Base-by-base conservation (phyloP, 2,329 filamentous ascomycete species). In the Ciborinia camelliae region DNA sequence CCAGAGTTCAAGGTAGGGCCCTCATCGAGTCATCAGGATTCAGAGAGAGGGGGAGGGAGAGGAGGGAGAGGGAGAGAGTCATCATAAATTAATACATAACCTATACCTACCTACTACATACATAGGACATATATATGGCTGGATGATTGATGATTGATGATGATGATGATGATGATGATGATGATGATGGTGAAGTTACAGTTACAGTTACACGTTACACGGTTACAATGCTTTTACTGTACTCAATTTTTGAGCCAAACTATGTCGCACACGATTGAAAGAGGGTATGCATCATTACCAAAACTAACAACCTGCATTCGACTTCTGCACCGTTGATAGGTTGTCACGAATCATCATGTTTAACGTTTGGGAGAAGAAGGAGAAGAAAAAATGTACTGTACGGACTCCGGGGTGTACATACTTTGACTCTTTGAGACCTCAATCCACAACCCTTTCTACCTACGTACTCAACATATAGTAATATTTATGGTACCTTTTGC, bases 211-310 rank as follows among this genome's bases (percentile, higher is more conserved):
- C n/a, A n/a, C n/a, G n/a, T n/a, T n/a, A n/a, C n/a, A n/a, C n/a
- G n/a, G n/a, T 53, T 53, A 53, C 51, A 23, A 45, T 57, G 53
- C 53, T 45, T 32, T 20, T 5, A 23, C 15, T 18, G n/a, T n/a
- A 57, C 26, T 28, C 26, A 41, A 60, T 15, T 28, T 60, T 54
- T 47, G 39, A 35, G 15, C 50, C 60, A 62, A 55, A 32, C 50
- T 55, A 55, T 63, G 61, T 63, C 61, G 50, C 30, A 62, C 60
- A 62, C 60, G 60, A 62, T 62, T 62, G 47, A 62, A 32, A 28
- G 50, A 41, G 39, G 37, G 53, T 47, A 52, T 52, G 51, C 50
- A 54, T 15, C 28, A 43, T 50, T 50, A 50, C 45, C 28, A 37
- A 30, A 60, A 60, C 43, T 37, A 60, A 43, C 23, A 57, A n/a